Conservation (phyloP, 1,284 basidiomycete species). For the Trichosporon ovoides region DNA sequence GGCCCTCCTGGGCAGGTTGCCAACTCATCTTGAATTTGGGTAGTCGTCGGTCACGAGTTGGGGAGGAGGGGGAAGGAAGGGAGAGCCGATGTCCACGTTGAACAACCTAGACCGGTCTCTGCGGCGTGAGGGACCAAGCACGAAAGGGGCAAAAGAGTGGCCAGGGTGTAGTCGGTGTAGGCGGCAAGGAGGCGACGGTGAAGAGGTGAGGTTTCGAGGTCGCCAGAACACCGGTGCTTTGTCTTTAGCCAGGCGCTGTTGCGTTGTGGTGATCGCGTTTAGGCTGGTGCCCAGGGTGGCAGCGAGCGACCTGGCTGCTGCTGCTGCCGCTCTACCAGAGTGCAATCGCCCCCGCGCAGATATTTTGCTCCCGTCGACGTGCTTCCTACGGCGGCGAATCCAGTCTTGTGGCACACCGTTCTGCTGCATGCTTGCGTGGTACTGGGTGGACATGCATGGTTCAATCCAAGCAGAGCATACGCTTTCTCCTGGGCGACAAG, state of each 20-base stretch:
- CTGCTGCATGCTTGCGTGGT: too few species aligned
- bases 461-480: too few species aligned
- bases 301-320: too few species aligned
- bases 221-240: slow-evolving; percentile 5
- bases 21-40: slow-evolving; percentile 39
- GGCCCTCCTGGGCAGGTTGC: slow-evolving; percentile 45
- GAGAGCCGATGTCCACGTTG: background rate
- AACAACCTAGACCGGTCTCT: slow-evolving; percentile 1
- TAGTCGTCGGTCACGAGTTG: background rate
- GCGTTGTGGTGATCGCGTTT: background rate
- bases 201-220: background rate
- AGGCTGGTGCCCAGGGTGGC: background rate
- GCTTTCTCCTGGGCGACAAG: too few species aligned
- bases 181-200: background rate
- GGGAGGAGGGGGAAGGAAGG: slow-evolving; percentile 1
- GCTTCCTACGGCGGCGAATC: background rate
- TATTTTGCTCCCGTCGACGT: background rate
- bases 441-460: too few species aligned
- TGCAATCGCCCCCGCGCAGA: background rate
- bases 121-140: slow-evolving; percentile 1
- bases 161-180: background rate
- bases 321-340: background rate
- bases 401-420: background rate
- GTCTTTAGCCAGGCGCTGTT: slow-evolving; percentile 1
- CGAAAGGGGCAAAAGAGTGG: background rate